Conservation (phyloP, 805 yeast species). For the Citeromyces matritensis region DNA sequence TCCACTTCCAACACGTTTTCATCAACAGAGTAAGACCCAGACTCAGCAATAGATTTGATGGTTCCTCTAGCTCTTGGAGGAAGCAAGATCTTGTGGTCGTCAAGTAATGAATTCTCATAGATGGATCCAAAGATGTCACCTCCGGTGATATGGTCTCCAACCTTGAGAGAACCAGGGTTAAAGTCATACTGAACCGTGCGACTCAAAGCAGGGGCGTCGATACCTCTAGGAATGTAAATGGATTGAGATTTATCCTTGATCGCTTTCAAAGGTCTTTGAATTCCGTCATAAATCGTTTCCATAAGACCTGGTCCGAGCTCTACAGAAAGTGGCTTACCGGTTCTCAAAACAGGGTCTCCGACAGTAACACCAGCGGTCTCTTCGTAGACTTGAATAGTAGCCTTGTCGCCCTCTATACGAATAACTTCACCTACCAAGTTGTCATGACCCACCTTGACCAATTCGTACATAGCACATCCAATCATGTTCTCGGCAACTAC, state of each 20-base stretch:
- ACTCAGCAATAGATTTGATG: slow-evolving; percentile 71
- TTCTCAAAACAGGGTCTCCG: slow-evolving; percentile 96
- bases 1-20: slow-evolving; percentile 88
- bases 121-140: slow-evolving; percentile 95
- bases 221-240: slow-evolving; percentile 97
- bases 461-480: slow-evolving; percentile 99
- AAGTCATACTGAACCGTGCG: slow-evolving; percentile 77
- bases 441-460: slow-evolving; percentile 96
- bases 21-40: slow-evolving; percentile 85
- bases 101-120: slow-evolving; percentile 83
- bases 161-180: slow-evolving; percentile 62
- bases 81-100: slow-evolving; percentile 84
- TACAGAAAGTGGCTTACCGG: slow-evolving; percentile 97
- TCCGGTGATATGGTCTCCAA: slow-evolving; percentile 96
- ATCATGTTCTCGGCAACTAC: slow-evolving; percentile 97
- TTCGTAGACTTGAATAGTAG: slow-evolving; percentile 97
- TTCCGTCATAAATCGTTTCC: slow-evolving; percentile 99
- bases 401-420: slow-evolving; percentile 91
- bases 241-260: slow-evolving; percentile 80
- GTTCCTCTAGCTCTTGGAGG: slow-evolving; percentile 99
- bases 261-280: slow-evolving; percentile 95
- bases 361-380: slow-evolving; percentile 99
- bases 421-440: slow-evolving; percentile 96
- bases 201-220: slow-evolving; percentile 88
- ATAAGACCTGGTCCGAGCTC: slow-evolving; percentile 98